Evolutionary conservation across 768 basidiomycete species (phyloP), one percentile per base, ranked within the genome.

Genomic region (Hypsizygus marmoreus): DNA sequence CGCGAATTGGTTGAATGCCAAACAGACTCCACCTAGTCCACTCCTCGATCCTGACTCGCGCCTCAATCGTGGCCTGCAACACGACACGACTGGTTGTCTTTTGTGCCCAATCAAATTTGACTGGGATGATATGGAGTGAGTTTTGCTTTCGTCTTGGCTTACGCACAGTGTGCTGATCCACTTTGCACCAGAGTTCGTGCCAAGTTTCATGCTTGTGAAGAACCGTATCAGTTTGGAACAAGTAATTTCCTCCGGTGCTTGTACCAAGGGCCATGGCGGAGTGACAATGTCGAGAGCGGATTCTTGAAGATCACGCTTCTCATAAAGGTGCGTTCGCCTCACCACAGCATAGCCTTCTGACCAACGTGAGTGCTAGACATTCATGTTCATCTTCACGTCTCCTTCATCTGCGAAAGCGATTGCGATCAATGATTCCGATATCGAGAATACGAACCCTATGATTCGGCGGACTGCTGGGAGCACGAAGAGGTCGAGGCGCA

Each of bases 101-200:
- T 51, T 70, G 2, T 66, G 62, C 29, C 64, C 63, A 0, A 54
- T 58, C n/a, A 53, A 59, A 10, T 52, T 56, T 31, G 52, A 67
- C 33, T 66, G 60, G 58, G 45, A 48, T 14, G 39, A 67, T 24
- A 34, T n/a, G 4, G 49, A 24, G 60, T 59, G 35, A 17, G 53
- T 53, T 22, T 42, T 29, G 36, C 23, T 37, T 17, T 39, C 4
- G 6, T 25, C 25, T 12, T 16, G 3, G 22, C 20, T 3, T 14
- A 6, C 9, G n/a, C n/a, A n/a, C n/a, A n/a, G n/a, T 12, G 13
- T 40, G 25, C 10, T 40, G 25, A 40, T 40, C 4, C 14, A 10
- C 8, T n/a, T 25, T 26, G n/a, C n/a, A n/a, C 3, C 22, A 65
- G 63, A 2, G 26, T 59, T 40, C 50, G 53, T 3, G 43, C 47